Percentiles rank a stretch among this genome's conserved stretches.
phyloP scores from a whole-genome alignment of 2,329 filamentous ascomycete species.

The Diaporthe eres region DNA sequence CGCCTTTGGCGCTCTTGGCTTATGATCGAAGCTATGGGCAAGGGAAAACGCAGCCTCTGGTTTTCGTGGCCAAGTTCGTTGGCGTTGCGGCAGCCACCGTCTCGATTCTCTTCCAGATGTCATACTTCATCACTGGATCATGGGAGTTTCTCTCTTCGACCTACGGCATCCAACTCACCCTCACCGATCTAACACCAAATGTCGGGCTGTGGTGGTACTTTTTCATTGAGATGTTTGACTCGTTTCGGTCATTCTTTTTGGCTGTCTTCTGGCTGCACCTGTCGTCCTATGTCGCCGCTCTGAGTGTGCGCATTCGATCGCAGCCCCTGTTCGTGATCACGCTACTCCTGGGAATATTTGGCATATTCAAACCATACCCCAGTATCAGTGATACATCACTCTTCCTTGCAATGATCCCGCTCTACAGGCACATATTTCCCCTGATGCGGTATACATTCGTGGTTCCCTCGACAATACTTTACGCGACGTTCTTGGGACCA shows the following conservation, averaged over 20 bases:
- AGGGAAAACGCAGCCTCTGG: conserved; percentile 45
- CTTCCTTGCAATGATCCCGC: conserved; percentile 84
- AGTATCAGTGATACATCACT: conserved; percentile 91
- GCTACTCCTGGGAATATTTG: conserved; percentile 88
- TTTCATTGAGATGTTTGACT: conserved; percentile 99
- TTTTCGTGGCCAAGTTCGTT: conserved; percentile 71
- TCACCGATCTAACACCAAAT: conserved; percentile 94
- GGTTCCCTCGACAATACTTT: conserved; percentile 84
- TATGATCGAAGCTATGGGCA: conserved; percentile 71
- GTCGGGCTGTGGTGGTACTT: conserved; percentile 99
- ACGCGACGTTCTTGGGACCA: conserved; percentile 89
- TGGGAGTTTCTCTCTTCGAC: conserved; percentile 92
- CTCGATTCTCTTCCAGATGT: conserved; percentile 77
- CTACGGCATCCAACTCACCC: conserved; percentile 91
- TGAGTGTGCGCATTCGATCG: conserved; percentile 84
- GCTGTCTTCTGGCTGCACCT: conserved; percentile 98
- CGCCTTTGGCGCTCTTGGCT: conserved; percentile 84
- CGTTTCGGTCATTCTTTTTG: conserved; percentile 96
- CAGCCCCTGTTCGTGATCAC: conserved; percentile 91
- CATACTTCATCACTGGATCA: conserved; percentile 80
- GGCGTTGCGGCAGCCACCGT: conserved; percentile 67
- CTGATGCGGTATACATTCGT: conserved; percentile 96
- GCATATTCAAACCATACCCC: conserved; percentile 97
- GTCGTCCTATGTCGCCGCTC: conserved; percentile 87
- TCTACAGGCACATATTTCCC: conserved; percentile 94